Evolutionary conservation across 2,329 filamentous ascomycete genomes (phyloP).

Genomic region (Delphinella strobiligena): DNA sequence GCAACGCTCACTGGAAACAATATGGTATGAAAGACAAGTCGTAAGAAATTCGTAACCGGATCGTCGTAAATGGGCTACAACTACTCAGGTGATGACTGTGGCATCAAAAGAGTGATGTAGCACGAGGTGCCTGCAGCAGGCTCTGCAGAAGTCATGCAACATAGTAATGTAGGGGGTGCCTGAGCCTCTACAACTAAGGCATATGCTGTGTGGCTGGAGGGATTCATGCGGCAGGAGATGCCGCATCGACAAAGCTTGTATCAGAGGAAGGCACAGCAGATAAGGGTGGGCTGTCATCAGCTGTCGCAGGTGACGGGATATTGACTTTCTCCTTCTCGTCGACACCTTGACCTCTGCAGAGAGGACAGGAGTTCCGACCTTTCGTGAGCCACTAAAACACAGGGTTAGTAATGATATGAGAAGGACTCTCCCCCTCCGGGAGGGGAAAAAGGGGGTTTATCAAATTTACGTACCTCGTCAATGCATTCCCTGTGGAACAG

Average conservation of each 20-base stretch:
- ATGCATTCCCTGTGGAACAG: constrained; percentile 59
- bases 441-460: constrained; percentile 10
- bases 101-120: too few relatives aligned
- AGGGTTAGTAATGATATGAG: too few relatives aligned
- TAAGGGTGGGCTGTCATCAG: background rate
- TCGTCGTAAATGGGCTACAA: background rate
- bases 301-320: constrained; percentile 3
- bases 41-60: background rate
- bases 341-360: constrained; percentile 48
- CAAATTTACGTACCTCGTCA: constrained; percentile 44
- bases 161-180: too few relatives aligned
- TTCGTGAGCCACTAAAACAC: constrained; percentile 51
- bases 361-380: constrained; percentile 51
- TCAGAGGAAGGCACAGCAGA: background rate
- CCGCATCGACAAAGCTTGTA: background rate
- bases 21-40: background rate
- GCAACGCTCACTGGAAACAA: background rate
- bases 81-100: too few relatives aligned
- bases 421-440: too few relatives aligned
- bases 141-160: too few relatives aligned
- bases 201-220: too few relatives aligned
- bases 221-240: too few relatives aligned
- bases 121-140: too few relatives aligned
- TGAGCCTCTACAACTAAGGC: too few relatives aligned
- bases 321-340: constrained; percentile 31